Percentiles rank a stretch among this genome's conserved stretches.
phyloP scores from a whole-genome alignment of 768 basidiomycete species.

The Boletus reticuloceps region DNA sequence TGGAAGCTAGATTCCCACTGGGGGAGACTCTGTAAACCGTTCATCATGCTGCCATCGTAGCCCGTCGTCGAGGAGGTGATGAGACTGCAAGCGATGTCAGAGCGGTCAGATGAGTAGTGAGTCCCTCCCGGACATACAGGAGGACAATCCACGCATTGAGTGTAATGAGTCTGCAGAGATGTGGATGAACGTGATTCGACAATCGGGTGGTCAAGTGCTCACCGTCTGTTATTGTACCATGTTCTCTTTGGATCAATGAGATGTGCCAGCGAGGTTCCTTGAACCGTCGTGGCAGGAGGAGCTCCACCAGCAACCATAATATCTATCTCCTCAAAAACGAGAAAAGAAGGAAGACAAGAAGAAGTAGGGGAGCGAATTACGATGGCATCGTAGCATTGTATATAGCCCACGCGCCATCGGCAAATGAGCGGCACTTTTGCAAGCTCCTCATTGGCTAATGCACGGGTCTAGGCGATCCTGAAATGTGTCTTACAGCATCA shows the following conservation, averaged over 20 bases:
- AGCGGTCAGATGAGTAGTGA: background rate
- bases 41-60: slow-evolving; percentile 80
- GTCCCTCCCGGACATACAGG: slow-evolving; percentile 39
- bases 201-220: slow-evolving; percentile 8
- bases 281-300: slow-evolving; percentile 1
- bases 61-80: slow-evolving; percentile 77
- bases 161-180: slow-evolving; percentile 46
- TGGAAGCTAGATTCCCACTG: slow-evolving; percentile 65
- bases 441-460: too few species aligned
- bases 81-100: slow-evolving; percentile 39
- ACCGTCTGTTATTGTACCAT: slow-evolving; percentile 80
- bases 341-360: background rate
- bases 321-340: slow-evolving; percentile 9
- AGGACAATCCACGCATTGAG: slow-evolving; percentile 72
- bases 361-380: too few species aligned
- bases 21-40: slow-evolving; percentile 65
- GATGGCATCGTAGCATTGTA: too few species aligned
- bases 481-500: too few species aligned
- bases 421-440: too few species aligned
- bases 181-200: background rate
- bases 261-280: slow-evolving; percentile 43
- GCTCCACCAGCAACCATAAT: slow-evolving; percentile 55
- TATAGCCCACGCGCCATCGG: too few species aligned
- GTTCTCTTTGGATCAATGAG: slow-evolving; percentile 63
- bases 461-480: too few species aligned